Evolutionary conservation across 139 green algal species (phyloP).

Genomic region (Auxenochlorella pyrenoidosa): DNA sequence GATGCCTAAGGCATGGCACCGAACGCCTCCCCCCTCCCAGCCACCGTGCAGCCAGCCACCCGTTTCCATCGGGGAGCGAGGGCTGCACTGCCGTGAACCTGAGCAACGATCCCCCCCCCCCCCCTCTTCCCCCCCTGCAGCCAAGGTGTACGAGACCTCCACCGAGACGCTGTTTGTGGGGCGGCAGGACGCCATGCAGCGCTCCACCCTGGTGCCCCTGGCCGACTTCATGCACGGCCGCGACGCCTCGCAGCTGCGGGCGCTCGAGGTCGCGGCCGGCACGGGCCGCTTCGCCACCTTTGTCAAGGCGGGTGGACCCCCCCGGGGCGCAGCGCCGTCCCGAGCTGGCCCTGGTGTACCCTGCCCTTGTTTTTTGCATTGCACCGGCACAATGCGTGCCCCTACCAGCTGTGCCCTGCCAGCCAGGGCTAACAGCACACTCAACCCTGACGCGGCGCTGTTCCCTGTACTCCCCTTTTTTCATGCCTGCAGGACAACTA

Average conservation of each 20-base stretch:
- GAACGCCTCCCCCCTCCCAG: too few species aligned
- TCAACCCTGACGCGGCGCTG: too few species aligned
- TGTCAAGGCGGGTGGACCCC: constrained; percentile 70
- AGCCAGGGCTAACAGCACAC: too few species aligned
- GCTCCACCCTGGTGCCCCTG: constrained; percentile 68
- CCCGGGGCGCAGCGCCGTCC: not conserved
- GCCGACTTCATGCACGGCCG: constrained; percentile 49
- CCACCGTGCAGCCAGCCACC: too few species aligned
- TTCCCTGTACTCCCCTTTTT: constrained; percentile 55
- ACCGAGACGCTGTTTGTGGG: constrained; percentile 92
- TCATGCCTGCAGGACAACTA: constrained; percentile 91
- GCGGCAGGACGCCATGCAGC: constrained; percentile 89
- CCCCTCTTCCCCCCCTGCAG: constrained; percentile 25
- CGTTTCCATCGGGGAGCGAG: too few species aligned
- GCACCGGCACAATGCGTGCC: too few species aligned
- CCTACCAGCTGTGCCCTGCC: too few species aligned
- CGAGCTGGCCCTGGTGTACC: too few species aligned
- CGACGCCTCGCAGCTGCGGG: constrained; percentile 18
- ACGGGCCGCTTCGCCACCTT: constrained; percentile 93
- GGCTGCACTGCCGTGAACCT: too few species aligned
- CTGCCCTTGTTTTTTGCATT: too few species aligned
- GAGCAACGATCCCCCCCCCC: not conserved
- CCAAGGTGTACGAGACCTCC: constrained; percentile 83
- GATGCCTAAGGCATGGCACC: too few species aligned
- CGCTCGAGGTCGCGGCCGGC: constrained; percentile 87